Percentiles rank a stretch among this genome's conserved stretches.
Evolutionary conservation across 176 grass and related monocot genomes (phyloP).

Genomic region (Luzula sylvatica): DNA sequence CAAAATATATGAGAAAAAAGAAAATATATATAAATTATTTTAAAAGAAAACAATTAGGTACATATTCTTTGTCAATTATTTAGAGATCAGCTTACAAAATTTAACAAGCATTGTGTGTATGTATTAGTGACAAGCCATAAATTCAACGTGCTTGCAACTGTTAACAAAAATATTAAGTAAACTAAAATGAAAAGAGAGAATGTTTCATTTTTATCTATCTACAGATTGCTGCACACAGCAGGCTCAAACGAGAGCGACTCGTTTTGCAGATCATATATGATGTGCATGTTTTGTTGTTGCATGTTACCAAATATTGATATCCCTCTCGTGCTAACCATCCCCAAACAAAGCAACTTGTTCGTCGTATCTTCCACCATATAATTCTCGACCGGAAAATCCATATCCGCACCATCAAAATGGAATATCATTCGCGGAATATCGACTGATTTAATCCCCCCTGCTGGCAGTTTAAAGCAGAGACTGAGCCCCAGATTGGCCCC

Average conservation of each 20-base stretch:
- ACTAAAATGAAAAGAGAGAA: conserved; percentile 2
- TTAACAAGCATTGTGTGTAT: background rate
- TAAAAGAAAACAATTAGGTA: too few relatives aligned
- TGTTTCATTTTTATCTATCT: conserved; percentile 7
- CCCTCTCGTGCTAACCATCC: conserved; percentile 23
- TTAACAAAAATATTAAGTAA: background rate
- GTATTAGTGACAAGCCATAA: conserved; percentile 1
- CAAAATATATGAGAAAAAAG: too few relatives aligned
- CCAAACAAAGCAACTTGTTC: conserved; percentile 30
- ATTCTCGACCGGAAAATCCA: conserved; percentile 22
- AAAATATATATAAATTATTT: too few relatives aligned
- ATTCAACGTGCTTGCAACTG: conserved; percentile 2
- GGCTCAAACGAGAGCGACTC: conserved; percentile 29
- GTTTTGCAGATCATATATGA: conserved; percentile 33
- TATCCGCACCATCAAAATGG: conserved; percentile 37
- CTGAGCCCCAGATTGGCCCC: conserved; percentile 25
- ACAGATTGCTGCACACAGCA: conserved; percentile 27
- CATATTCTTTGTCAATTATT: too few relatives aligned
- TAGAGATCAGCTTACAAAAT: background rate
- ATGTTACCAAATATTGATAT: conserved; percentile 53
- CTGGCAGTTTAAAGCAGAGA: conserved; percentile 36
- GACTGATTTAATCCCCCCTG: background rate
- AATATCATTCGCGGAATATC: conserved; percentile 36
- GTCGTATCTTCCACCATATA: conserved; percentile 29
- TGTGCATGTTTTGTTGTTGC: conserved; percentile 47